These are phyloP conservation scores for Saccharomycopsis fibuligera DNA, from an alignment of 805 yeast genomes.

Conservation along the genomic window DNA sequence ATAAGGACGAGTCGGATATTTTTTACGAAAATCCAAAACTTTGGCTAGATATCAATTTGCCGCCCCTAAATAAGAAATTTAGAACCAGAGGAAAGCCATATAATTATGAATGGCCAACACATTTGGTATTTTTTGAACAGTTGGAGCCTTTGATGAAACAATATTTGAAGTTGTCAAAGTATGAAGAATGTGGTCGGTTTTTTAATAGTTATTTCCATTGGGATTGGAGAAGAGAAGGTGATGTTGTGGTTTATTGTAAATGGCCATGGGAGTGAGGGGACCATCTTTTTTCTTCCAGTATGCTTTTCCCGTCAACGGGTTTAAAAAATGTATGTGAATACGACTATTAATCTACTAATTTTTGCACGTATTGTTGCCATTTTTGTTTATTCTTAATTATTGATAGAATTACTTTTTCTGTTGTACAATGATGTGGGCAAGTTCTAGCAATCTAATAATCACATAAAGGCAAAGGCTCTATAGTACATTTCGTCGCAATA, in stretches of 20 bases:
- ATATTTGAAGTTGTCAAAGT: conserved; percentile 36
- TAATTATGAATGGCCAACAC: conserved; percentile 60
- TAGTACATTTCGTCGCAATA: too few species aligned
- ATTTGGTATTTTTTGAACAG: conserved; percentile 65
- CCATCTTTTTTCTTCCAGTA: background rate
- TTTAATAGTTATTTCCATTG: conserved; percentile 83
- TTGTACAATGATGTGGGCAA: too few species aligned
- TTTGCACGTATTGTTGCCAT: too few species aligned
- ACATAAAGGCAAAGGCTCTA: too few species aligned
- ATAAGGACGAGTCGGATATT: conserved; percentile 82
- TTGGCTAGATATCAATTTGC: conserved; percentile 54
- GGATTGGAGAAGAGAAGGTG: conserved; percentile 77
- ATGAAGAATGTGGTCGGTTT: conserved; percentile 44
- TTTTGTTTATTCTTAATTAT: too few species aligned
- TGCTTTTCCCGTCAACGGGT: too few species aligned
- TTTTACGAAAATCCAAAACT: conserved; percentile 61
- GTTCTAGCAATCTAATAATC: too few species aligned
- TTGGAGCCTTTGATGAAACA: conserved; percentile 41
- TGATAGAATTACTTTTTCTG: too few species aligned
- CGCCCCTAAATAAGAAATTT: conserved; percentile 29
- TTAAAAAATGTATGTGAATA: too few species aligned
- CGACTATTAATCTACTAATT: too few species aligned
- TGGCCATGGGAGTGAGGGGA: conserved; percentile 31
- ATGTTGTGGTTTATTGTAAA: conserved; percentile 56
- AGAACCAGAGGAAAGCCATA: conserved; percentile 27